Conservation (phyloP, 768 basidiomycete species). For the Paxillus ammoniavirescens region DNA sequence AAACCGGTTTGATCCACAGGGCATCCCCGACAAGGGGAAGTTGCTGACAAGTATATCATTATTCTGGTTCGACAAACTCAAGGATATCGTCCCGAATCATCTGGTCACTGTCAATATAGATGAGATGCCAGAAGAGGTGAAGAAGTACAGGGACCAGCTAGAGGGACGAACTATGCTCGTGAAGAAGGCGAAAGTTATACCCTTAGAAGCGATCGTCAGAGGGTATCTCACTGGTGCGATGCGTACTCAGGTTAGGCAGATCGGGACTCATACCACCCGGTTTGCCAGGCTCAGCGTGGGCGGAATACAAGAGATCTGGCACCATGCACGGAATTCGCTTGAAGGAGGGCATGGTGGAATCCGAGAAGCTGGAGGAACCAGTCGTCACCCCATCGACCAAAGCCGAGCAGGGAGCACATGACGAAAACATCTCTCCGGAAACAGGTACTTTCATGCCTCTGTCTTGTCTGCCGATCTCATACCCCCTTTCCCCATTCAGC, state of each 20-base stretch:
- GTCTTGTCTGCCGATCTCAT: background rate
- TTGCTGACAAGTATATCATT: constrained; percentile 86
- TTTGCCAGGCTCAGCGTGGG: constrained; percentile 85
- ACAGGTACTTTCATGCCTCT: constrained; percentile 45
- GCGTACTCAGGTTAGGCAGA: background rate
- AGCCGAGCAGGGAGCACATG: constrained; percentile 89
- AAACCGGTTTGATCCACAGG: constrained; percentile 45
- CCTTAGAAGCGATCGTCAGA: constrained; percentile 92
- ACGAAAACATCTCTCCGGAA: constrained; percentile 92
- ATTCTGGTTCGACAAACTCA: constrained; percentile 92
- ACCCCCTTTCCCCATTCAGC: constrained; percentile 39
- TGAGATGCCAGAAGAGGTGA: constrained; percentile 80
- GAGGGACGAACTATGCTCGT: constrained; percentile 91
- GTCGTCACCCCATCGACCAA: constrained; percentile 98
- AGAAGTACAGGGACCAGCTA: constrained; percentile 71
- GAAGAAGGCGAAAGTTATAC: constrained; percentile 81
- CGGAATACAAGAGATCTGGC: constrained; percentile 83
- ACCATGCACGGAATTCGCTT: constrained; percentile 87
- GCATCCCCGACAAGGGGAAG: constrained; percentile 91
- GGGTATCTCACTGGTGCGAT: constrained; percentile 91
- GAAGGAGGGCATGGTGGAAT: constrained; percentile 78
- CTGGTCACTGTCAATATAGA: constrained; percentile 75
- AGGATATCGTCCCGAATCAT: constrained; percentile 83
- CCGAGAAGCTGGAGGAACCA: constrained; percentile 75
- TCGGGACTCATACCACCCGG: constrained; percentile 6